Evolutionary conservation across 2,329 filamentous ascomycete species (phyloP).

Genomic region (Lachnellula cervina): DNA sequence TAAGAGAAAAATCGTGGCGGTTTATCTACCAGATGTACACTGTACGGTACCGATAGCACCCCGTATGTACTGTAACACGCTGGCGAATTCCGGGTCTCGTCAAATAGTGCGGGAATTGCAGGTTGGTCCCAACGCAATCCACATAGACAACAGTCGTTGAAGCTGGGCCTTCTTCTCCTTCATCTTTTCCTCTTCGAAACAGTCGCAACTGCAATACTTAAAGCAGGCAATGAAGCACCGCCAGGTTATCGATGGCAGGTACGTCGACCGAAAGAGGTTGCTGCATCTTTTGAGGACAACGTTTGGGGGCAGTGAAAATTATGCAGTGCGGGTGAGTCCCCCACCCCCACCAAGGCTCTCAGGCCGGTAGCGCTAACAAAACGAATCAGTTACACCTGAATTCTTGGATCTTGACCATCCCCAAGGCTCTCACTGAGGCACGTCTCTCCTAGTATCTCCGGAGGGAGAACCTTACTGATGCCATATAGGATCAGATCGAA

Average conservation of each 20-base stretch:
- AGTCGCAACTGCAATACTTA: background rate
- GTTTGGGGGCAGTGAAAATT: conserved; percentile 10
- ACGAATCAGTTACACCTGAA: conserved; percentile 13
- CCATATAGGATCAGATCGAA: conserved; percentile 12
- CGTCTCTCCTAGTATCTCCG: background rate
- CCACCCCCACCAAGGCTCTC: background rate
- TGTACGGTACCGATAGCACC: no score
- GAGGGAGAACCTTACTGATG: background rate
- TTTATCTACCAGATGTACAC: no score
- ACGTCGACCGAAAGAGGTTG: conserved; percentile 14
- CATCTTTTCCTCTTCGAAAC: background rate
- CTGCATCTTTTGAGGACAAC: conserved; percentile 1
- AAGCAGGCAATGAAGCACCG: background rate
- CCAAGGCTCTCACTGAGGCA: conserved; percentile 11
- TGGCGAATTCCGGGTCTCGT: background rate
- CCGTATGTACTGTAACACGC: background rate
- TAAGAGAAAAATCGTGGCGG: no score
- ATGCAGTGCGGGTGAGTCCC: conserved; percentile 8
- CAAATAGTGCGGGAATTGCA: background rate
- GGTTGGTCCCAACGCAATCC: background rate
- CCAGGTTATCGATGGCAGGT: conserved; percentile 16
- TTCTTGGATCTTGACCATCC: conserved; percentile 13
- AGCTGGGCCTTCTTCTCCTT: background rate
- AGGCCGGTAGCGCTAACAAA: background rate
- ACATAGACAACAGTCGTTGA: background rate